Percentiles rank a stretch among this genome's conserved stretches.
phyloP scores from a whole-genome alignment of 1,139 yeast genomes.

The Suhomyces coccinellae region DNA sequence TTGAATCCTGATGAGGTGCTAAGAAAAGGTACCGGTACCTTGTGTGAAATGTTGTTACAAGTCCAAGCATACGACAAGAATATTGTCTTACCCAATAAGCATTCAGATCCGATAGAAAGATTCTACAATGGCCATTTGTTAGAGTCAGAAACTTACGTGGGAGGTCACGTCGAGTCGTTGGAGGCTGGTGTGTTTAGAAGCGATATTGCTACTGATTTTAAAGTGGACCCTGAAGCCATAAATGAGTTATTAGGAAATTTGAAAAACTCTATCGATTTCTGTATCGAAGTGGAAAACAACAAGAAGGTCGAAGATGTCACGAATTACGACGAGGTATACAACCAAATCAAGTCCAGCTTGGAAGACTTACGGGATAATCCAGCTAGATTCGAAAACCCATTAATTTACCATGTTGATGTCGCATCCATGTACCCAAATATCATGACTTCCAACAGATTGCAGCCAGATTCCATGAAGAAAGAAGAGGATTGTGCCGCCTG shows the following conservation, averaged over 20 bases:
- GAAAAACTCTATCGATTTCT: slow-evolving; percentile 75
- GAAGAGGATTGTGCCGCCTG: slow-evolving; percentile 98
- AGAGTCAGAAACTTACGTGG: slow-evolving; percentile 96
- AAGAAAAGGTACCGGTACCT: slow-evolving; percentile 96
- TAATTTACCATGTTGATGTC: slow-evolving; percentile 96
- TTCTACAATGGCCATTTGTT: slow-evolving; percentile 92
- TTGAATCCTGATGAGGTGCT: slow-evolving; percentile 94
- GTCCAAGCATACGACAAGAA: slow-evolving; percentile 86
- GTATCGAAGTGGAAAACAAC: slow-evolving; percentile 80
- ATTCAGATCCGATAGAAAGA: slow-evolving; percentile 86
- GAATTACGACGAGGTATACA: slow-evolving; percentile 74
- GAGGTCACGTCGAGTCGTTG: slow-evolving; percentile 96
- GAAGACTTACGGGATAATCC: slow-evolving; percentile 62
- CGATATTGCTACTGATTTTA: slow-evolving; percentile 76
- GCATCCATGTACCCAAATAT: slow-evolving; percentile 99
- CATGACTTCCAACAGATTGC: slow-evolving; percentile 95
- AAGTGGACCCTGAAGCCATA: slow-evolving; percentile 76
- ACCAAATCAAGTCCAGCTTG: slow-evolving; percentile 55
- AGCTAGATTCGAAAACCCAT: slow-evolving; percentile 70
- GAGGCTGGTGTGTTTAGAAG: slow-evolving; percentile 98
- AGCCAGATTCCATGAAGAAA: slow-evolving; percentile 95
- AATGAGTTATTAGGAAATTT: slow-evolving; percentile 77
- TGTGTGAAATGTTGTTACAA: slow-evolving; percentile 96
- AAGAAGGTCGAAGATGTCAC: slow-evolving; percentile 71
- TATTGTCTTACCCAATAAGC: slow-evolving; percentile 88